Evolutionary conservation across 2,329 filamentous ascomycete genomes (phyloP).

Genomic region (Seiridium cupressi): DNA sequence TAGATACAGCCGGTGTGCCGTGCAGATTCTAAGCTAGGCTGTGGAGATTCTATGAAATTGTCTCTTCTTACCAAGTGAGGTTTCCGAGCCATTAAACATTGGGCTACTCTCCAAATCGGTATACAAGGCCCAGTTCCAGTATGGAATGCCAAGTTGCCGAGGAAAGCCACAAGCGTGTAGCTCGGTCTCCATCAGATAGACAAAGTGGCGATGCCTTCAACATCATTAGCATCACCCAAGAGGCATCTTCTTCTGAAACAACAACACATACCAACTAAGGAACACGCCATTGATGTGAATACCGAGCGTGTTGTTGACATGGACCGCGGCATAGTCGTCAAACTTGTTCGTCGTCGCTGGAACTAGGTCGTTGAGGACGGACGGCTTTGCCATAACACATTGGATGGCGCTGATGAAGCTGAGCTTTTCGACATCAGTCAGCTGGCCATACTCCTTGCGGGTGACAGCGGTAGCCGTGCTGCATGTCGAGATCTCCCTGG

Average conservation of each 20-base stretch:
- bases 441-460: neutral
- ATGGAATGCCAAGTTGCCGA: neutral
- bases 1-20: too few species aligned
- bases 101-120: neutral
- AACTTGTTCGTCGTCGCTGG: constrained; percentile 20
- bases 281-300: constrained; percentile 21
- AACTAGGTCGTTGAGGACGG: constrained; percentile 12
- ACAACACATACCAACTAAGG: constrained; percentile 13
- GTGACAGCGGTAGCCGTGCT: neutral
- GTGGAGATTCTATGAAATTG: too few species aligned
- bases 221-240: neutral
- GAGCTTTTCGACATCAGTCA: constrained; percentile 14
- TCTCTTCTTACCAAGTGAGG: neutral
- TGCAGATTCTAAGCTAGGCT: neutral
- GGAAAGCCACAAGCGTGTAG: constrained; percentile 10
- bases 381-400: constrained; percentile 18
- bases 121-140: constrained; percentile 2
- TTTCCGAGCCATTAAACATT: neutral
- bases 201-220: constrained; percentile 17
- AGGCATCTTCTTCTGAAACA: neutral
- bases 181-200: constrained; percentile 17
- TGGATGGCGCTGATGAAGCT: constrained; percentile 18
- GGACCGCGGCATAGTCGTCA: constrained; percentile 26
- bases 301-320: constrained; percentile 19
- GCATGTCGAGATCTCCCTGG: neutral